These are phyloP conservation scores for Coemansia sp. DNA, from an alignment of 192 early-diverging fungal species.

Conservation along the genomic window DNA sequence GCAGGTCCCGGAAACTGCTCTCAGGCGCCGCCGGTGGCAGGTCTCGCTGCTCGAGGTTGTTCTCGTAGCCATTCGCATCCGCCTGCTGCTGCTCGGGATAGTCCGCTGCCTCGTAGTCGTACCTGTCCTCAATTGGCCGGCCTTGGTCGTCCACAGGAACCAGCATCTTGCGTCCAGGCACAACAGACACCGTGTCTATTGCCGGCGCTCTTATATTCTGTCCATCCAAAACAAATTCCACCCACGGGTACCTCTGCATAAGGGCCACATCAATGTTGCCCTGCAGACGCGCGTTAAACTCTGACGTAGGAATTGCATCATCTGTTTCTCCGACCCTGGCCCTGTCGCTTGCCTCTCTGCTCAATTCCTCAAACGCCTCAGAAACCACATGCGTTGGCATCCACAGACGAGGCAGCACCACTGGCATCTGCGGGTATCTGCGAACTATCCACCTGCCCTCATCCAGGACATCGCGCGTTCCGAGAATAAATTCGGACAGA, in stretches of 20 bases:
- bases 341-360: conserved; percentile 14
- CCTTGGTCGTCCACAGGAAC: conserved; percentile 70
- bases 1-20: conserved; percentile 57
- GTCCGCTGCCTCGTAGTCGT: conserved; percentile 65
- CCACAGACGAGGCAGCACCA: conserved; percentile 45
- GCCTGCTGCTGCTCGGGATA: conserved; percentile 36
- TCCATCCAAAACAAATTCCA: conserved; percentile 63
- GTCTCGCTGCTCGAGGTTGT: conserved; percentile 10
- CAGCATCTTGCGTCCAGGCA: conserved; percentile 77
- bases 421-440: conserved; percentile 56
- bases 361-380: conserved; percentile 40
- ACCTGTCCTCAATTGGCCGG: conserved; percentile 51
- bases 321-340: conserved; percentile 17
- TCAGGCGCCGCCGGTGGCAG: conserved; percentile 38
- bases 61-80: conserved; percentile 7
- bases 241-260: conserved; percentile 43
- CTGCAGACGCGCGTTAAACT: conserved; percentile 33
- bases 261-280: conserved; percentile 41
- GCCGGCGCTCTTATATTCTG: conserved; percentile 81
- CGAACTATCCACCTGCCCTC: conserved; percentile 66
- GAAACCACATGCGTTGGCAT: conserved; percentile 57
- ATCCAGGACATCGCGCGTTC: conserved; percentile 65
- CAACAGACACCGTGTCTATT: conserved; percentile 77
- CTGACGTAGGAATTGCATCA: conserved; percentile 22
- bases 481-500: conserved; percentile 84